Conservation (phyloP, 495 filamentous ascomycete species). For the Neurospora sp. region DNA sequence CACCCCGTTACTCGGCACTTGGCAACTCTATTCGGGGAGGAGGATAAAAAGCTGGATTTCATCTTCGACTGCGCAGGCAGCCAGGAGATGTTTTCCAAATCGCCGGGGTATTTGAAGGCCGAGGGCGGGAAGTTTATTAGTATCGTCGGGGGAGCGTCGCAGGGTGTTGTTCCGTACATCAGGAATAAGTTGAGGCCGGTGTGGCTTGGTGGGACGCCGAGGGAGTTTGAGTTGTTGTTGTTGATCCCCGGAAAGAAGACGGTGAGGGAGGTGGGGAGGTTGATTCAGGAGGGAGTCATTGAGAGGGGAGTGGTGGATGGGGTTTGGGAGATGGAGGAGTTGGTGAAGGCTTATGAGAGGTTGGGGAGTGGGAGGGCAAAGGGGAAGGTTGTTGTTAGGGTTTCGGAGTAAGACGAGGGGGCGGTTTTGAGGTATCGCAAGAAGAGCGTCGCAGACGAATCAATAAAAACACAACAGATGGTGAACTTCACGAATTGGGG, state of each 20-base stretch:
- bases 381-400: conserved; percentile 28
- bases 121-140: conserved; percentile 18
- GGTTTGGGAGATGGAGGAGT: conserved; percentile 26
- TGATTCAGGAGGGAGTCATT: conserved; percentile 20
- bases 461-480: neutral
- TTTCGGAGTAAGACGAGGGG: neutral
- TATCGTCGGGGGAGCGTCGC: conserved; percentile 23
- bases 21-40: neutral
- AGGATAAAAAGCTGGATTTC: conserved; percentile 22
- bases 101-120: neutral
- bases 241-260: conserved; percentile 15
- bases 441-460: neutral
- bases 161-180: conserved; percentile 20
- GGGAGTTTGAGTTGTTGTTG: conserved; percentile 23
- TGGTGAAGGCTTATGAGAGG: conserved; percentile 21
- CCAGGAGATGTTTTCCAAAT: conserved; percentile 1
- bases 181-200: conserved; percentile 22
- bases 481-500: neutral
- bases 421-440: neutral
- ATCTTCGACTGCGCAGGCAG: conserved; percentile 31
- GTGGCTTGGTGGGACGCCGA: conserved; percentile 27
- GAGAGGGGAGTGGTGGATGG: conserved; percentile 26
- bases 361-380: conserved; percentile 24
- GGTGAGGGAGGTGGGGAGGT: conserved; percentile 16
- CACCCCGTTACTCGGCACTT: conserved; percentile 4